Evolutionary conservation across 495 filamentous ascomycete genomes (phyloP).

Genomic region (Parathielavia hyrcaniae): DNA sequence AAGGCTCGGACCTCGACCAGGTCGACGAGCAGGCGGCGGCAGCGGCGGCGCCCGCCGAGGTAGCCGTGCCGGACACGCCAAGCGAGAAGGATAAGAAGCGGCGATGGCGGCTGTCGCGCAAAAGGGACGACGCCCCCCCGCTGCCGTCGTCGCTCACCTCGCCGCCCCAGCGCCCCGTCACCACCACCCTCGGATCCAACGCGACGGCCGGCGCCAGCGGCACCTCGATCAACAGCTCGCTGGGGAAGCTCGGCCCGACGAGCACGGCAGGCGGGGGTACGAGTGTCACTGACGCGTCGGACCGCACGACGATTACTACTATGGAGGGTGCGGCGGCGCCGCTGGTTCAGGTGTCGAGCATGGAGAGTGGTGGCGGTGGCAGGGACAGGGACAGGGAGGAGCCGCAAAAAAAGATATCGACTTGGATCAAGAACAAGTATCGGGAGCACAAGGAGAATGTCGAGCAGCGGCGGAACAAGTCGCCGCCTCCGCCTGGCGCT

Average conservation of each 20-base stretch:
- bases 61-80: slow-evolving; percentile 46
- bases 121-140: slow-evolving; percentile 43
- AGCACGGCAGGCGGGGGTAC: slow-evolving; percentile 44
- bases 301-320: slow-evolving; percentile 33
- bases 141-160: slow-evolving; percentile 37
- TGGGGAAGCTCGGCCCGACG: slow-evolving; percentile 45
- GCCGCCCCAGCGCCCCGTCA: slow-evolving; percentile 32
- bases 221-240: slow-evolving; percentile 57
- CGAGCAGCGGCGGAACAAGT: slow-evolving; percentile 50
- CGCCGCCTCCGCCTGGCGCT: slow-evolving; percentile 38
- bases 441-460: slow-evolving; percentile 65
- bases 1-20: slow-evolving; percentile 69
- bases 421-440: slow-evolving; percentile 80
- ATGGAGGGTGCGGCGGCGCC: slow-evolving; percentile 25
- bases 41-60: slow-evolving; percentile 27
- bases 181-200: slow-evolving; percentile 52
- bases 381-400: slow-evolving; percentile 43
- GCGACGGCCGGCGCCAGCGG: slow-evolving; percentile 61
- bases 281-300: slow-evolving; percentile 45
- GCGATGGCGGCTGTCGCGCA: slow-evolving; percentile 70
- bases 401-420: slow-evolving; percentile 65
- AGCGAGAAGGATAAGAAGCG: slow-evolving; percentile 61
- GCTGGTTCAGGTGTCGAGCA: slow-evolving; percentile 38
- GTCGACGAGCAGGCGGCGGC: slow-evolving; percentile 47
- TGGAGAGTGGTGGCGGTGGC: slow-evolving; percentile 32